Base-by-base conservation (phyloP, 2,329 filamentous ascomycete genomes). In the Cadophora sp. region DNA sequence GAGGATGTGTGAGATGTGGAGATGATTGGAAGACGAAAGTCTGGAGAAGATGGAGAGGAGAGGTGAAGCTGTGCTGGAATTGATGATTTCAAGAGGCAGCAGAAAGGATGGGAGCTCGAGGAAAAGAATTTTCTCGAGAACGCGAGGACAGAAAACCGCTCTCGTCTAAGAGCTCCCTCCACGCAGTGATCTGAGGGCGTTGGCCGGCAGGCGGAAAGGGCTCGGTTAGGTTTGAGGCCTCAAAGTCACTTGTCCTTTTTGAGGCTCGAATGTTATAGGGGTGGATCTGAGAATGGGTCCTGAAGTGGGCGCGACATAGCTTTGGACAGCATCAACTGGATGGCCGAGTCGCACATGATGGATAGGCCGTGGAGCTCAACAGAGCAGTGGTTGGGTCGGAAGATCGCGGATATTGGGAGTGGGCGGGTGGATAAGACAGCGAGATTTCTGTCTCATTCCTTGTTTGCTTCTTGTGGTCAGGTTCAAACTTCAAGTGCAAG, bases 41-140 rank as follows among this genome's bases (percentile, higher is more conserved):
- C 70, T 71, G 68, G 72, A 69, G 70, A 72, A 70, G 68, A 62
- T 68, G 66, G 65, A 69, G 64, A 43, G 62, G 65, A 68, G 65
- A 70, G 55, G 48, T 68, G 61, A 64, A 64, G 64, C 37, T 37
- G 61, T 70, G 64, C 31, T 71, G 62, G 61, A 68, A 29, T 48
- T 50, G 59, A 62, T 59, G 64, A 59, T 68, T 73, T 69, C 70
- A 64, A 71, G 46, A 63, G 67, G 48, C 66, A 66, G 59, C 67
- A 67, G 67, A 48, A 66, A 64, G 66, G 68, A 67, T 68, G 67
- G 66, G 60, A 70, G 65, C 61, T 66, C 37, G 62, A 65, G 67
- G 64, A 66, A 48, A 46, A 51, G 59, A 71, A 73, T 70, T 71
- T 73, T 72, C 70, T 68, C 63, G 31, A 60, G 65, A 56, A 67